These are phyloP conservation scores for Ormosia semicastrata DNA, from an alignment of 306 rosid genomes.

Conservation along the genomic window DNA sequence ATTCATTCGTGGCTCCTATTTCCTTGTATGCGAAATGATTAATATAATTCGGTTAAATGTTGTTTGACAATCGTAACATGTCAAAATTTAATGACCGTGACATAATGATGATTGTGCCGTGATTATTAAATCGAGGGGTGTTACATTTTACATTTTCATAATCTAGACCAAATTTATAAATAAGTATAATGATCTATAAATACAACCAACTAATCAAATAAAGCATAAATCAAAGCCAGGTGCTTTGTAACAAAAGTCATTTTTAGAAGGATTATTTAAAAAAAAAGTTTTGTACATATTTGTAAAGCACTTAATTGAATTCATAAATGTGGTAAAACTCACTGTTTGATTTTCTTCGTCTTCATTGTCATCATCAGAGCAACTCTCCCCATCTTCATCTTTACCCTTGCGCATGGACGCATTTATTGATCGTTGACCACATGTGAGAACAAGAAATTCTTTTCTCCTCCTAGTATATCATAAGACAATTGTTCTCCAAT, in stretches of 20 bases:
- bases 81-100: too few relatives aligned
- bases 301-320: background rate
- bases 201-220: background rate
- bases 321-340: constrained; percentile 12
- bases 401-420: constrained; percentile 46
- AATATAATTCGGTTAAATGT: too few relatives aligned
- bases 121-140: too few relatives aligned
- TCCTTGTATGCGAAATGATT: too few relatives aligned
- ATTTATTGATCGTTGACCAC: constrained; percentile 60
- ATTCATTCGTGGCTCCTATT: too few relatives aligned
- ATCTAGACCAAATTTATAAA: constrained; percentile 3
- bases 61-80: too few relatives aligned
- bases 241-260: background rate
- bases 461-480: constrained; percentile 70
- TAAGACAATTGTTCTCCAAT: constrained; percentile 26
- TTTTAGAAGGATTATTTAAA: background rate
- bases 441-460: constrained; percentile 86
- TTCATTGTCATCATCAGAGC: constrained; percentile 58
- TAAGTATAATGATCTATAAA: background rate
- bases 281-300: background rate
- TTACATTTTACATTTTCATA: constrained; percentile 12
- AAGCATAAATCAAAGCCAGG: background rate
- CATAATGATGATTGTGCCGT: too few relatives aligned
- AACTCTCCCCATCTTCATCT: constrained; percentile 60
- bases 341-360: constrained; percentile 78